phyloP scores from a whole-genome alignment of 2,329 filamentous ascomycete genomes.

The Paraconiothyrium sp. region DNA sequence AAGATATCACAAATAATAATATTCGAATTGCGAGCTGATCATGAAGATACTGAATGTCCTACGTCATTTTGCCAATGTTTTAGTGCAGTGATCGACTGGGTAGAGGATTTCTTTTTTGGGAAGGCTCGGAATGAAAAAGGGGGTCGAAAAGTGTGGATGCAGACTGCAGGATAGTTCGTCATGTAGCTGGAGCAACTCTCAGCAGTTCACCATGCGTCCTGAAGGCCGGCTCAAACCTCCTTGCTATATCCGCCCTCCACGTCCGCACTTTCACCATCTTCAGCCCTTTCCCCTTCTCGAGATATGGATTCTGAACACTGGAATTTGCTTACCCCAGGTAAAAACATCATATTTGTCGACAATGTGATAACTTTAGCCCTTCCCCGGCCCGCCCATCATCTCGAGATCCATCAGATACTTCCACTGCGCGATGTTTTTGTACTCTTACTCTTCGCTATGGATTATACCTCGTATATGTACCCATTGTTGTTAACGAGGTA shows the following conservation, averaged over 20 bases:
- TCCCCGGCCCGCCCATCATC: constrained; percentile 30
- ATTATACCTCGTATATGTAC: constrained; percentile 54
- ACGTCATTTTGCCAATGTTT: not conserved
- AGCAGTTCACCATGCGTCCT: constrained; percentile 10
- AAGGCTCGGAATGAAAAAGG: not conserved
- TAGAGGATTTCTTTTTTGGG: not conserved
- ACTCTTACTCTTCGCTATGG: constrained; percentile 37
- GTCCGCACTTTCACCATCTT: constrained; percentile 56
- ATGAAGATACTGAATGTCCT: not conserved
- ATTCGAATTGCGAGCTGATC: not conserved
- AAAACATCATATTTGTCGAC: constrained; percentile 45
- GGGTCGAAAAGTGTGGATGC: not conserved
- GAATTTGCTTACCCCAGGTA: constrained; percentile 57
- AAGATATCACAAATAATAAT: not conserved
- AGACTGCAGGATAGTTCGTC: not conserved
- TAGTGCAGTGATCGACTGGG: not conserved
- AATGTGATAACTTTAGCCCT: constrained; percentile 50
- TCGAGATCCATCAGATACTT: constrained; percentile 25
- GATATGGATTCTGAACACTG: constrained; percentile 44
- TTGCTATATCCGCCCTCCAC: constrained; percentile 47
- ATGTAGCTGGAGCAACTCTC: constrained; percentile 13
- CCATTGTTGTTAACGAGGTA: constrained; percentile 51
- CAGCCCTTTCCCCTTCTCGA: constrained; percentile 52
- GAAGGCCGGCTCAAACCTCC: constrained; percentile 20
- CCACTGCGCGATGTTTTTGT: constrained; percentile 35